These are phyloP conservation scores for Phanerochaete carnosa DNA, from an alignment of 768 basidiomycete species.

Conservation along the genomic window DNA sequence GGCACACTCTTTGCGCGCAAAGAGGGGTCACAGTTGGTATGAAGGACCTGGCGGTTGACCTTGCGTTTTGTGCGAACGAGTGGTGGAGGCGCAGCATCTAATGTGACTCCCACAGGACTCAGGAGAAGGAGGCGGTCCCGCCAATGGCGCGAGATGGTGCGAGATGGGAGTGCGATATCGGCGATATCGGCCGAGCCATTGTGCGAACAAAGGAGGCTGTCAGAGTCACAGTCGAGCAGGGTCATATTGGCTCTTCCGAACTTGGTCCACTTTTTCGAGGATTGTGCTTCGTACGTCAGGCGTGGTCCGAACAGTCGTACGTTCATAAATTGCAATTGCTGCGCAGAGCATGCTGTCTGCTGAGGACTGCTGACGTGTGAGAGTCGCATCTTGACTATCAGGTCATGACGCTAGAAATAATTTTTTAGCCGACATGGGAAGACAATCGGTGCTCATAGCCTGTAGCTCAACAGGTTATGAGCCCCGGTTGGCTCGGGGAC, in stretches of 20 bases:
- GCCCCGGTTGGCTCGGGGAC: conserved; percentile 1
- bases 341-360: no score
- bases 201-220: no score
- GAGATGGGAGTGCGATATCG: background rate
- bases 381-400: no score
- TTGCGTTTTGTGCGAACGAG: background rate
- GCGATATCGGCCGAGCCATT: background rate
- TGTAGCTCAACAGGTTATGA: conserved; percentile 6
- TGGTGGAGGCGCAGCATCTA: background rate
- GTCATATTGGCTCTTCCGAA: no score
- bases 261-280: no score
- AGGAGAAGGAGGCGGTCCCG: background rate
- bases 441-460: conserved; percentile 7
- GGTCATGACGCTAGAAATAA: no score
- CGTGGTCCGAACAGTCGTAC: no score
- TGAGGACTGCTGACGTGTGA: background rate
- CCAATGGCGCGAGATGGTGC: background rate
- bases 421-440: no score
- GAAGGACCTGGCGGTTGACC: background rate
- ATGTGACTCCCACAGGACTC: background rate
- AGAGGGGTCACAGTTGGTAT: background rate
- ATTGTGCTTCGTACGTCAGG: no score
- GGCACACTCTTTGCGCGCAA: background rate
- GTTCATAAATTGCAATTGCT: no score
- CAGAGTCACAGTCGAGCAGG: no score